Evolutionary conservation across 768 basidiomycete genomes (phyloP).

Genomic region (Pleurotus pulmonarius): DNA sequence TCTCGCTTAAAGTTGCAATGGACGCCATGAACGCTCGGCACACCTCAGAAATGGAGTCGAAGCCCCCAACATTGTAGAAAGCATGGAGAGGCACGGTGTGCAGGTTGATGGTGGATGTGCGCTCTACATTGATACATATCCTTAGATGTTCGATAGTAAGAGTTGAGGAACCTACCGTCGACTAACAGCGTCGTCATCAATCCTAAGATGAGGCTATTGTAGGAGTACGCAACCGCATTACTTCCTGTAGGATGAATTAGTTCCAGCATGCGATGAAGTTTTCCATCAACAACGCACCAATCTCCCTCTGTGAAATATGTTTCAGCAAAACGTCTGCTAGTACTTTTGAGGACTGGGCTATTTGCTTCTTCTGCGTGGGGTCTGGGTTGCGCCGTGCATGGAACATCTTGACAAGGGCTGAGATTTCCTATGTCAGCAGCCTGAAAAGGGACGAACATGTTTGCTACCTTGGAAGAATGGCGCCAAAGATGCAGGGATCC

Average conservation of each 20-base stretch:
- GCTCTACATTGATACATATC: constrained; percentile 46
- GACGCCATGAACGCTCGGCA: constrained; percentile 50
- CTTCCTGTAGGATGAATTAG: constrained; percentile 19
- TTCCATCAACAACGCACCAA: constrained; percentile 38
- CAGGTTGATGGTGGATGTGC: constrained; percentile 65
- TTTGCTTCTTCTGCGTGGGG: constrained; percentile 70
- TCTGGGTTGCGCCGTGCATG: constrained; percentile 79
- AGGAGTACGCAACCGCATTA: constrained; percentile 34
- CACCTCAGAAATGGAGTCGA: constrained; percentile 61
- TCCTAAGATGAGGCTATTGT: constrained; percentile 45
- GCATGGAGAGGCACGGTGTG: constrained; percentile 80
- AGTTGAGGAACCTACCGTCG: constrained; percentile 33
- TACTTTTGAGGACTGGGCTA: constrained; percentile 60
- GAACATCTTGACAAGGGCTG: constrained; percentile 86
- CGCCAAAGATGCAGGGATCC: constrained; percentile 68
- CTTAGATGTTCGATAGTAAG: no score
- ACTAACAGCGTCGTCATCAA: constrained; percentile 42
- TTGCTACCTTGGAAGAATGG: constrained; percentile 82
- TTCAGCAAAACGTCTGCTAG: constrained; percentile 72
- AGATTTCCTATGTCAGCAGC: background rate
- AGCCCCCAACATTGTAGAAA: constrained; percentile 68
- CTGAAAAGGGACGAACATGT: background rate
- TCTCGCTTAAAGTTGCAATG: constrained; percentile 50
- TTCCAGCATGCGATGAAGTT: background rate
- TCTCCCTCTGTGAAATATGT: constrained; percentile 54